phyloP scores from a whole-genome alignment of 768 basidiomycete species.

The Suillus paluster region DNA sequence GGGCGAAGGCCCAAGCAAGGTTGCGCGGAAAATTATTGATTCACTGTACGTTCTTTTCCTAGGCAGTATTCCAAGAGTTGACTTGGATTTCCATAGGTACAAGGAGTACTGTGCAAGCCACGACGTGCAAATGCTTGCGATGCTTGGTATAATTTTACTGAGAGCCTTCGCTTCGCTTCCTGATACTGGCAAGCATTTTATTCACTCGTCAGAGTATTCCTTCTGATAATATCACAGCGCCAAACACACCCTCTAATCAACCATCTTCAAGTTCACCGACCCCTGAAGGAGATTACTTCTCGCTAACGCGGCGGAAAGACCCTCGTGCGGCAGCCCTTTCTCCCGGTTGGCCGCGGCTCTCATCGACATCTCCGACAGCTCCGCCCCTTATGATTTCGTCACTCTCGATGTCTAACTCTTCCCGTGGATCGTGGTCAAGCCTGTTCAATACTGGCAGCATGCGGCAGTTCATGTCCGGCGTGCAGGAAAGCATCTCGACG shows the following conservation, averaged over 20 bases:
- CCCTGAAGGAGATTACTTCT: constrained; percentile 63
- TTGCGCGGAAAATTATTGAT: constrained; percentile 43
- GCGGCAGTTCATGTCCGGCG: constrained; percentile 69
- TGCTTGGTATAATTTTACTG: constrained; percentile 71
- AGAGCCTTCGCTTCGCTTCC: constrained; percentile 39
- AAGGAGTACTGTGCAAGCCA: constrained; percentile 49
- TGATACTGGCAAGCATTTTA: constrained; percentile 19
- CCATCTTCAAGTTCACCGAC: constrained; percentile 22
- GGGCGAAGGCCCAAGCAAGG: constrained; percentile 34
- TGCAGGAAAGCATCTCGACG: constrained; percentile 53
- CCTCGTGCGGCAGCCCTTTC: constrained; percentile 46
- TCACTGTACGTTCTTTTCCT: constrained; percentile 49
- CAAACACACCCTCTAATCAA: constrained; percentile 24
- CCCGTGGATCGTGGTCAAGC: constrained; percentile 82
- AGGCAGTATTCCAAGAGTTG: constrained; percentile 1
- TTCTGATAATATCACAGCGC: constrained; percentile 6
- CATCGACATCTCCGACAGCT: constrained; percentile 47
- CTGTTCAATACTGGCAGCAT: constrained; percentile 69
- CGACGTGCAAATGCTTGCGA: constrained; percentile 83
- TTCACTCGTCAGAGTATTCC: background rate
- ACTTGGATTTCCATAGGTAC: constrained; percentile 39
- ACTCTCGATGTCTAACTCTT: constrained; percentile 59
- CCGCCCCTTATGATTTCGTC: constrained; percentile 42
- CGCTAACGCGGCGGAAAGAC: constrained; percentile 41
- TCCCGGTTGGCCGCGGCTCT: constrained; percentile 56